These are phyloP conservation scores for Coffea eugenioides DNA, from an alignment of 257 asterid genomes.

Conservation along the genomic window DNA sequence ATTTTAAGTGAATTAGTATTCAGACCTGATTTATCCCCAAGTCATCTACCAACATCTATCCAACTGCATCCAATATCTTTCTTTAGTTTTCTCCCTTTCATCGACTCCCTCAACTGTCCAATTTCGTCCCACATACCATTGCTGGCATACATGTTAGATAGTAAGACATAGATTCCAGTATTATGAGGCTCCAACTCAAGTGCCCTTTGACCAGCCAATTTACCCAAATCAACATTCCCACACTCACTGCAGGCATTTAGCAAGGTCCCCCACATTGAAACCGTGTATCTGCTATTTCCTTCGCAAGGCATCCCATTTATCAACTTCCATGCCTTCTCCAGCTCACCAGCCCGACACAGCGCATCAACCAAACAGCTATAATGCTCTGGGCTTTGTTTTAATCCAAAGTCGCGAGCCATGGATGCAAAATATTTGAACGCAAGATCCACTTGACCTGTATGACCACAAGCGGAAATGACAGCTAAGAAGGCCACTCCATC, in stretches of 20 bases:
- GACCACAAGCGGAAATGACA: conserved; percentile 78
- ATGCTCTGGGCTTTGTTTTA: conserved; percentile 65
- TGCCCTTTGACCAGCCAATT: conserved; percentile 74
- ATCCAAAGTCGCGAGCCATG: conserved; percentile 52
- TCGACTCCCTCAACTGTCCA: conserved; percentile 56
- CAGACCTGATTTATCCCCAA: not conserved
- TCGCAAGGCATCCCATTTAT: conserved; percentile 38
- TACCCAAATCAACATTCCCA: conserved; percentile 69
- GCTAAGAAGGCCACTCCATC: conserved; percentile 76
- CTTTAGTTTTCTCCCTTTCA: conserved; percentile 59
- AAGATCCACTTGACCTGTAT: conserved; percentile 78
- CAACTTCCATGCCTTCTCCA: conserved; percentile 61
- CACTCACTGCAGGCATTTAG: conserved; percentile 70
- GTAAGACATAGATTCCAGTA: conserved; percentile 61
- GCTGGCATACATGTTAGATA: conserved; percentile 76
- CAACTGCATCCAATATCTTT: conserved; percentile 75
- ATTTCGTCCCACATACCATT: conserved; percentile 77
- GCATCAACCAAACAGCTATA: conserved; percentile 77
- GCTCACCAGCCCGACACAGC: conserved; percentile 81
- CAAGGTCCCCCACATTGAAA: conserved; percentile 84
- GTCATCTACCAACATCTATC: conserved; percentile 30
- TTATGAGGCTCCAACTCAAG: conserved; percentile 64
- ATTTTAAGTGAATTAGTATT: not conserved
- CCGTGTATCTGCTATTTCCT: conserved; percentile 24
- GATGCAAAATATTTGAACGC: conserved; percentile 67